These are phyloP conservation scores for Aspergillus aculeatinus DNA, from an alignment of 2,329 filamentous ascomycete genomes.

Conservation along the genomic window DNA sequence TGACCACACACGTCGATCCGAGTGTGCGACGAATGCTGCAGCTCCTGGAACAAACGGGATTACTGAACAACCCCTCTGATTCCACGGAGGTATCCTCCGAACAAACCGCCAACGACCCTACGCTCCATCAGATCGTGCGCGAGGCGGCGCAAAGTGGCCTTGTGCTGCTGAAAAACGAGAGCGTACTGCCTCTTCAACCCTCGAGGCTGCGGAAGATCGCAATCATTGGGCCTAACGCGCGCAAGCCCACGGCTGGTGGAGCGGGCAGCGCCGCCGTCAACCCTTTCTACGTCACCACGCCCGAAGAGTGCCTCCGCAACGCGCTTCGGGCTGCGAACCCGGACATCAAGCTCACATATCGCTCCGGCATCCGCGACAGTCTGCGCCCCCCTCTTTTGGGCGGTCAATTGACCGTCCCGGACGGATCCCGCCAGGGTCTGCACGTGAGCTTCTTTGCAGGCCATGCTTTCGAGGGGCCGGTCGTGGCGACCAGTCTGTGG, in stretches of 20 bases:
- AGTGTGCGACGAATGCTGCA: background rate
- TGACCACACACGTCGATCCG: background rate
- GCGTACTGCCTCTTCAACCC: background rate
- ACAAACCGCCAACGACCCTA: background rate
- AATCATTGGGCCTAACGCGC: slow-evolving; percentile 9
- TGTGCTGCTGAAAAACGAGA: slow-evolving; percentile 9
- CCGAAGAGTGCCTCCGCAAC: slow-evolving; percentile 2
- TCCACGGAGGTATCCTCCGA: too few relatives aligned
- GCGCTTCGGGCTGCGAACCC: background rate
- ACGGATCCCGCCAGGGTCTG: too few relatives aligned
- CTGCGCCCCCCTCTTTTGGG: too few relatives aligned
- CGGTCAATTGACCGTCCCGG: too few relatives aligned
- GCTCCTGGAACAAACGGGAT: background rate
- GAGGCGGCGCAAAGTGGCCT: background rate
- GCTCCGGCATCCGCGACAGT: too few relatives aligned
- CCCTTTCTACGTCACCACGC: slow-evolving; percentile 6
- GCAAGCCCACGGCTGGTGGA: slow-evolving; percentile 4
- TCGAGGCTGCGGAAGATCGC: background rate
- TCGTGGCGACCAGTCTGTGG: slow-evolving; percentile 1
- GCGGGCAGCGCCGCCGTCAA: slow-evolving; percentile 9
- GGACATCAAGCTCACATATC: too few relatives aligned
- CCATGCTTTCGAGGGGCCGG: background rate
- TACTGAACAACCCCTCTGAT: background rate
- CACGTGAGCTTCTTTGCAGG: background rate
- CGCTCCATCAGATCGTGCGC: background rate